Conservation (phyloP, 495 filamentous ascomycete species). For the Trichoderma asperelloides region DNA sequence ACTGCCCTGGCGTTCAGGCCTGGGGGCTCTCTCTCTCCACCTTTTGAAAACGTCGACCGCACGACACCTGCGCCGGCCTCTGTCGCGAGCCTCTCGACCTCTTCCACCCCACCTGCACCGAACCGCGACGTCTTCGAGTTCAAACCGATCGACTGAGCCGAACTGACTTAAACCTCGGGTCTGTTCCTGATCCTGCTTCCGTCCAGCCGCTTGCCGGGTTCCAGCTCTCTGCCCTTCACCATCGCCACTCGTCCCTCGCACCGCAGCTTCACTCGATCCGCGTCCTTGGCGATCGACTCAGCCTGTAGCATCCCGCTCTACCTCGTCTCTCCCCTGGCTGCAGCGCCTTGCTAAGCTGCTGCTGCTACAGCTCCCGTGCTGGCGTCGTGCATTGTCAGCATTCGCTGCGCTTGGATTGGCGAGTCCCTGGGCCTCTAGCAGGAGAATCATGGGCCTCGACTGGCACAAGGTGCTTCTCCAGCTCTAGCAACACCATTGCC, state of each 20-base stretch:
- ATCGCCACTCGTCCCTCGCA: neutral
- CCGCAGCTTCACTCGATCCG: neutral
- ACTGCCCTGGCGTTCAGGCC: neutral
- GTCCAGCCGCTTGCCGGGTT: neutral
- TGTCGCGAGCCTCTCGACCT: slow-evolving; percentile 3
- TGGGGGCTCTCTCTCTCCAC: slow-evolving; percentile 5
- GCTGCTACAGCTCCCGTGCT: neutral
- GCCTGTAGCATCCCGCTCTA: neutral
- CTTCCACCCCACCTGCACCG: neutral
- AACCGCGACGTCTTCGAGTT: neutral
- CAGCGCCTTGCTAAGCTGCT: neutral
- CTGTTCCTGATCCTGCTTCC: neutral
- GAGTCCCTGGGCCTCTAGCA: slow-evolving; percentile 1
- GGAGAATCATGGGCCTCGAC: slow-evolving; percentile 8
- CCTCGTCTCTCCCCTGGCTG: neutral
- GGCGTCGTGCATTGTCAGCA: slow-evolving; percentile 5
- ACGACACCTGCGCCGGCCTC: slow-evolving; percentile 4
- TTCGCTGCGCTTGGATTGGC: slow-evolving; percentile 8
- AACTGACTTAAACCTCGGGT: neutral
- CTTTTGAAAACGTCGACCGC: slow-evolving; percentile 3
- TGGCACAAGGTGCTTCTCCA: slow-evolving; percentile 5
- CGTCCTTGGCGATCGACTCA: neutral
- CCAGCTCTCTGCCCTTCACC: too few relatives aligned
- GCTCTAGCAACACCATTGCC: slow-evolving; percentile 4
- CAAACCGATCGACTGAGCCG: neutral